Base-by-base conservation (phyloP, 169 alveolate genomes). In the Cryptosporidium felis region DNA sequence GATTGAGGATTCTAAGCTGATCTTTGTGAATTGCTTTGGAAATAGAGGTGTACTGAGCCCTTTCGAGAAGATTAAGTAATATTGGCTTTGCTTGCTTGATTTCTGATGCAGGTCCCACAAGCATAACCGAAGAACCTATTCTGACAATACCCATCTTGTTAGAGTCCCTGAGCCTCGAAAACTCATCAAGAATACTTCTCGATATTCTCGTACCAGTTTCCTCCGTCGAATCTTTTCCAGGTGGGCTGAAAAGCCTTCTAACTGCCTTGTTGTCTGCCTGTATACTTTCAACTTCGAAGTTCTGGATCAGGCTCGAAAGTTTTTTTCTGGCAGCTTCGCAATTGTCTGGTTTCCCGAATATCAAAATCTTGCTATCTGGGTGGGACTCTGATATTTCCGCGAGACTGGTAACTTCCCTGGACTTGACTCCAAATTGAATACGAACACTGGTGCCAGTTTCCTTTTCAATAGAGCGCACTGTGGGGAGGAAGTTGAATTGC, bases 401-500 rank as follows among this genome's bases (percentile, higher is more conserved):
- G 41, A 53, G 21, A 32, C 46, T 74, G 3, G 66, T 10, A 5
- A 32, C 45, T 30, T 56, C 85, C 14, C 85, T 47, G n/a, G 85
- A 74, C n/a, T 74, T 32, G 14, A 41, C 26, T 3, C 85, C 85
- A 40, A 74, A 74, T 56, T 74, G 85, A 16, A 74, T 74, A 8
- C 85, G 49, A 21, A 74, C 66, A 21, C 85, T 74, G 21, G 85
- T 74, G 6, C 34, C 85, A 6, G 85, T 74, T 34, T 74, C 85
- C 16, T 56, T 49, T 14, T 74, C 85, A 38, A 74, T 74, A 10
- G 65, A 21, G n/a, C 85, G 63, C n/a, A 74, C 85, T 0, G 66
- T 74, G 8, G 85, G 85, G 6, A 74, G 59, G 85, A 74, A 74
- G 42, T 74, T 74, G 59, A 74, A 74, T 38, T 74, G 85, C 5